Conservation (phyloP, 164 flowering plant species). For the Liriodendron chinense region DNA sequence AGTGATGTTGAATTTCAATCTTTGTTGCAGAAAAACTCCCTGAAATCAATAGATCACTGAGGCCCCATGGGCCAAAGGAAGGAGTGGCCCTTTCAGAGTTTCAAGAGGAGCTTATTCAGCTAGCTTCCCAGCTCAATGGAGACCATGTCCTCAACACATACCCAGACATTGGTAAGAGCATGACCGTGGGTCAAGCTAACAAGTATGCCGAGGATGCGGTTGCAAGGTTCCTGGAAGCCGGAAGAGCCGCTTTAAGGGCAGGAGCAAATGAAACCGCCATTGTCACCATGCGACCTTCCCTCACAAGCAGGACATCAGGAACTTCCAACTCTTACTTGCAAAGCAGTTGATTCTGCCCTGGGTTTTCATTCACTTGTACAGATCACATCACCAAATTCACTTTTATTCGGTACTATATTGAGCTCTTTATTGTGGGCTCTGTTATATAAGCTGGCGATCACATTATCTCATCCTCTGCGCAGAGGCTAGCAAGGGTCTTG, state of each 20-base stretch:
- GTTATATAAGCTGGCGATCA: no score
- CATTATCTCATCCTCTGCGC: no score
- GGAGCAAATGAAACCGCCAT: slow-evolving; percentile 93
- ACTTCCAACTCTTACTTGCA: slow-evolving; percentile 11
- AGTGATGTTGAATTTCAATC: not conserved
- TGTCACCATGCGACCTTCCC: slow-evolving; percentile 89
- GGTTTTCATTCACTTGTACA: not conserved
- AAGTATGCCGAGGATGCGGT: slow-evolving; percentile 89
- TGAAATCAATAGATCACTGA: slow-evolving; percentile 45
- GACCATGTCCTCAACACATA: slow-evolving; percentile 75
- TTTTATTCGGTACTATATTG: not conserved
- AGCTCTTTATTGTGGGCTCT: not conserved
- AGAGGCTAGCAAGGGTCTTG: no score
- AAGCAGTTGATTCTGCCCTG: slow-evolving; percentile 15
- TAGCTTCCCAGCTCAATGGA: slow-evolving; percentile 90
- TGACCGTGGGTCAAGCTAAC: slow-evolving; percentile 82
- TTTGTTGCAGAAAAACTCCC: slow-evolving; percentile 59
- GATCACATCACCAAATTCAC: not conserved
- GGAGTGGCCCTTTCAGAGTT: slow-evolving; percentile 71
- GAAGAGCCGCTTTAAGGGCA: slow-evolving; percentile 70
- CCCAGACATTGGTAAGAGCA: slow-evolving; percentile 66
- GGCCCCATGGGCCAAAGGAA: slow-evolving; percentile 73
- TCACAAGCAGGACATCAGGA: slow-evolving; percentile 55
- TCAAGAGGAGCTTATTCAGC: slow-evolving; percentile 86
- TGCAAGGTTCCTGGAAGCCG: slow-evolving; percentile 85